These are phyloP conservation scores for Fusarium sp. DNA, from an alignment of 2,329 filamentous ascomycete species.

Conservation along the genomic window DNA sequence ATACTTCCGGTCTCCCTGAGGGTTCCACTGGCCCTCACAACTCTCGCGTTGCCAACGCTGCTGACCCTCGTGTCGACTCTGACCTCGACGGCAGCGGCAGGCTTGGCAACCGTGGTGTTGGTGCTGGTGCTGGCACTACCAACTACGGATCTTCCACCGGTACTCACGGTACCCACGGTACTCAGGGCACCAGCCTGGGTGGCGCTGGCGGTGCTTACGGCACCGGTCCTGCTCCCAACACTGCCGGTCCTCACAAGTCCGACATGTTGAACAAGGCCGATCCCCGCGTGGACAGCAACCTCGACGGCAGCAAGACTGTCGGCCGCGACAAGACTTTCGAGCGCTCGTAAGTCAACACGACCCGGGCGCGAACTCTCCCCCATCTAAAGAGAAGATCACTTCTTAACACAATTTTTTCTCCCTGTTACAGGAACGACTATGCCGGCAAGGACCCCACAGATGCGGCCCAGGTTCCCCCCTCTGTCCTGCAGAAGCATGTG, in stretches of 20 bases:
- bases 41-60: slow-evolving; percentile 60
- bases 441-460: slow-evolving; percentile 62
- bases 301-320: slow-evolving; percentile 57
- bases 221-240: slow-evolving; percentile 47
- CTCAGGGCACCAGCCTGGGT: slow-evolving; percentile 23
- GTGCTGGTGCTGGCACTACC: slow-evolving; percentile 8
- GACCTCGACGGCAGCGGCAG: slow-evolving; percentile 58
- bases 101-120: slow-evolving; percentile 29
- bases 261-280: slow-evolving; percentile 64
- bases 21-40: slow-evolving; percentile 57
- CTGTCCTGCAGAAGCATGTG: slow-evolving; percentile 60
- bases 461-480: slow-evolving; percentile 69
- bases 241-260: slow-evolving; percentile 60
- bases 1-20: slow-evolving; percentile 33
- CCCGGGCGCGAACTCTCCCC: not conserved
- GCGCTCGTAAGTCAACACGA: slow-evolving; percentile 50
- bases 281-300: slow-evolving; percentile 65
- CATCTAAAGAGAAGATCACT: not conserved
- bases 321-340: slow-evolving; percentile 64
- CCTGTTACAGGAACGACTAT: slow-evolving; percentile 26
- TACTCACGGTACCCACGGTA: slow-evolving; percentile 16
- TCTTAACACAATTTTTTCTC: slow-evolving; percentile 25
- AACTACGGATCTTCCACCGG: not conserved
- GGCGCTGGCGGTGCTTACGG: slow-evolving; percentile 48
- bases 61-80: slow-evolving; percentile 66